Evolutionary conservation across 768 basidiomycete species (phyloP), one percentile per base, ranked within the genome.

Genomic region (Mycena capillaripes): DNA sequence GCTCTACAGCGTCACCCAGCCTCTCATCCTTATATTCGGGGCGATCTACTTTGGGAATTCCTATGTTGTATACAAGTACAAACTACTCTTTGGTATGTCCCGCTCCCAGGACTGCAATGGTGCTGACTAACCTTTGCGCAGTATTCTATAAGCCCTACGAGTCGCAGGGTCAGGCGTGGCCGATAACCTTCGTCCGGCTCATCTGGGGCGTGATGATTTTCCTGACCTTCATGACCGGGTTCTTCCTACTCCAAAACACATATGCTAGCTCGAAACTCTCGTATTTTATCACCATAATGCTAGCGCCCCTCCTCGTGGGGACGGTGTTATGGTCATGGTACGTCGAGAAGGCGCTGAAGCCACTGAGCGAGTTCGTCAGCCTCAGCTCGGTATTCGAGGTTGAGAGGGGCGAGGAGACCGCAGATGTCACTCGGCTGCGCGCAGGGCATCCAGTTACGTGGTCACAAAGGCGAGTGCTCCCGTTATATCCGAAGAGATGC

Each of bases 121-220:
- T 9, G 57, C n/a, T 19, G 29, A 16, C 42, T 50, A 11, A 58
- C 50, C 40, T 17, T 34, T 29, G 64, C 36, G 1, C 78, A 98
- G 97, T 98, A 23, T 99, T 97, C 86, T 98, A 98, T 86, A 98
- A 98, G 78, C 97, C 98, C 0, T 99, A 98, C 82, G 97, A 98
- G 83, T 96, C 95, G 2, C 94, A 94, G 76, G 98, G 98, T 2
- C 97, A 98, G 84, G 98, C 97, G 1, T 99, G 98, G 97, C 96
- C 96, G 0, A 91, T 98, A 75, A 97, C 98, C 0, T 98, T 97
- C 81, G 89, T 91, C 30, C 94, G 97, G 9, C 90, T 98, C 46
- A 92, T 97, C 36, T 95, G 95, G 93, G 97, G 95, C 53, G 89
- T 99, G 66, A 79, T 97, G 79, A 95, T 97, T 64, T 99, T 97